phyloP scores from a whole-genome alignment of 2,329 filamentous ascomycete genomes.

The Pseudomassariella vexata region DNA sequence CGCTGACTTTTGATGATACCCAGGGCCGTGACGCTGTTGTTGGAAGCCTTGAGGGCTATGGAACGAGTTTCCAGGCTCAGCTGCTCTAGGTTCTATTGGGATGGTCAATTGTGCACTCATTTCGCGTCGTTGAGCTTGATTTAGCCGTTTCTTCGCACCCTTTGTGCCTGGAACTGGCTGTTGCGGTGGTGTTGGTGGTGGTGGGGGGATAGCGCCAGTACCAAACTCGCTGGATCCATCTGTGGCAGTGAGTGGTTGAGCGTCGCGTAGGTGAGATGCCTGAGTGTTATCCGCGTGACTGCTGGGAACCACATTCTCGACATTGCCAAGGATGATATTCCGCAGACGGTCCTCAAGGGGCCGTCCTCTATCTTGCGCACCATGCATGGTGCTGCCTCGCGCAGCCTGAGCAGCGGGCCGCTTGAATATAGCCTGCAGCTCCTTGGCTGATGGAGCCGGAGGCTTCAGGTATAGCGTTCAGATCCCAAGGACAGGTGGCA shows the following conservation, averaged over 20 bases:
- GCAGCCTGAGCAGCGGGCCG: conserved; percentile 37
- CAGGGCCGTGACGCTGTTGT: conserved; percentile 17
- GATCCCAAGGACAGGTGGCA: too few relatives aligned
- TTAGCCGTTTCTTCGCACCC: conserved; percentile 44
- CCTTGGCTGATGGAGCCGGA: too few relatives aligned
- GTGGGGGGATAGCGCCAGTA: too few relatives aligned
- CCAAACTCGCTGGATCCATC: too few relatives aligned
- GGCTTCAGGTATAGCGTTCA: too few relatives aligned
- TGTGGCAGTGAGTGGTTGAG: too few relatives aligned
- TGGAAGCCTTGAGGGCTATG: conserved; percentile 18
- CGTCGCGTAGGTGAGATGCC: too few relatives aligned
- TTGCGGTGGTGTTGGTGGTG: conserved; percentile 1
- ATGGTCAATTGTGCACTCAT: conserved; percentile 56
- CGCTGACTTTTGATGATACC: conserved; percentile 10
- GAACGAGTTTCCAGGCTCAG: too few relatives aligned
- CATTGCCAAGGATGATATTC: conserved; percentile 4
- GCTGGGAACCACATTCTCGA: too few relatives aligned
- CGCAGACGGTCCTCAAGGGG: conserved; percentile 6
- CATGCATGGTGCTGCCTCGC: conserved; percentile 37
- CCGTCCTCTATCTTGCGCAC: conserved; percentile 5
- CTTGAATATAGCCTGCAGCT: too few relatives aligned
- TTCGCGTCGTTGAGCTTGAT: conserved; percentile 58
- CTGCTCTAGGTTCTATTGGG: conserved; percentile 41
- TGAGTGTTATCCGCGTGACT: too few relatives aligned
- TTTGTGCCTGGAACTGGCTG: conserved; percentile 12